Base-by-base conservation (phyloP, 495 filamentous ascomycete species). In the Zalerion maritima region DNA sequence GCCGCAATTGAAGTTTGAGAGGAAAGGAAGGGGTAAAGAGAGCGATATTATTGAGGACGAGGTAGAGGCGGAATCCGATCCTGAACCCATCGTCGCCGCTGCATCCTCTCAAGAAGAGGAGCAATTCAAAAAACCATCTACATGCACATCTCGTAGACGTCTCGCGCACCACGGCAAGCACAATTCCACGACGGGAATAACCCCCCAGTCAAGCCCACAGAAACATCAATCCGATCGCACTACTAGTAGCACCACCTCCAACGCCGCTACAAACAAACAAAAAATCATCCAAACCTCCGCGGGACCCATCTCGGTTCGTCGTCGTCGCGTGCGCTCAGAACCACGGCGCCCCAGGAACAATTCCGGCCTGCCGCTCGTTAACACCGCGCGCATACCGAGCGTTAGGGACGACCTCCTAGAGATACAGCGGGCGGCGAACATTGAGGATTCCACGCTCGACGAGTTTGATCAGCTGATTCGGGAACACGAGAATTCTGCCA, bases 371-470 rank as follows among this genome's bases (percentile, higher is more conserved):
- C 41, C 52, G 11, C 14, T 66, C 13, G 47, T 61, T 21, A 71
- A 71, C 42, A 63, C 60, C 7, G 57, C 56, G 13, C 57, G 43
- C 16, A 58, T 47, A 5, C 54, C 57, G 12, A 61, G 54, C 1
- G 64, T 63, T 17, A 54, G 46, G 9, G 64, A 68, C 22, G 64
- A 69, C 30, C 44, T 68, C 16, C 45, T 58, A 21, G 55, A 58
- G 24, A 62, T 71, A 27, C 37, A 62, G 28, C 50, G 48, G 12
- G 47, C 47, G 35, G 57, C 58, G 31, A 45, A 63, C 12, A 53
- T 64, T 24, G 67, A 69, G 19, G 64, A 71, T 29, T 67, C 66
- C 2, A 71, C 64, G 0, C 45, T 69, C 7, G 64, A 69, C 15
- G 58, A 66, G 28, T 42, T 63, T 14, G 59, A 55, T 30, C 49